These are phyloP conservation scores for Diplosphaera chodatii DNA, from an alignment of 139 green algal genomes.

Conservation along the genomic window DNA sequence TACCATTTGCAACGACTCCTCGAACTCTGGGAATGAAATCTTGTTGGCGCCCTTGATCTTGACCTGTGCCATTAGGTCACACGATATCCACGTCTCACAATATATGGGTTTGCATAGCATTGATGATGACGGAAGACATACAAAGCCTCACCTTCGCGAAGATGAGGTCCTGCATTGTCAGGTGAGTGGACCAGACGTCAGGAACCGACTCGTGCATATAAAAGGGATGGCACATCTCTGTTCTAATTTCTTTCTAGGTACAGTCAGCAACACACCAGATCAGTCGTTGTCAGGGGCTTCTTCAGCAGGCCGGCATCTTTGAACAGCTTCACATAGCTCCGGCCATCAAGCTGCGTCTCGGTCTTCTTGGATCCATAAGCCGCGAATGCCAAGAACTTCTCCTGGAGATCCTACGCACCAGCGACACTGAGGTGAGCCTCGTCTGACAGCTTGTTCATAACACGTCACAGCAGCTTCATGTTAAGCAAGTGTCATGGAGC, in stretches of 20 bases:
- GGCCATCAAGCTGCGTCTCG: slow-evolving; percentile 19
- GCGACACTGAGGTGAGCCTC: too few species aligned
- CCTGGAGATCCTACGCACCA: too few species aligned
- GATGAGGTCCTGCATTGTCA: slow-evolving; percentile 36
- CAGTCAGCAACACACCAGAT: slow-evolving; percentile 7
- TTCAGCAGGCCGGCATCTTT: slow-evolving; percentile 35
- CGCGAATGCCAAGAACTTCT: too few species aligned
- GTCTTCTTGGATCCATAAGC: neutral
- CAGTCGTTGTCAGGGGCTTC: slow-evolving; percentile 37
- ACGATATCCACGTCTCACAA: too few species aligned
- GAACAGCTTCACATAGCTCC: slow-evolving; percentile 51
- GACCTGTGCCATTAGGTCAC: too few species aligned
- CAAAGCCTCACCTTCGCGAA: slow-evolving; percentile 40
- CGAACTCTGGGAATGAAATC: slow-evolving; percentile 49
- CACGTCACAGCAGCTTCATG: too few species aligned
- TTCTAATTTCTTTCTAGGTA: too few species aligned
- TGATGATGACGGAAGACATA: neutral
- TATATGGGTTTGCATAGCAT: neutral
- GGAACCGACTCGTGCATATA: too few species aligned
- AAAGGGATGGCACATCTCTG: too few species aligned
- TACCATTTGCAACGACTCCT: slow-evolving; percentile 32
- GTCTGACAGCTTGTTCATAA: too few species aligned
- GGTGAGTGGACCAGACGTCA: too few species aligned
- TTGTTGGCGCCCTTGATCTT: slow-evolving; percentile 54
- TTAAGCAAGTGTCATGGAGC: too few species aligned